Base-by-base conservation (phyloP, 306 rosid species). In the Canavalia gladiata region DNA sequence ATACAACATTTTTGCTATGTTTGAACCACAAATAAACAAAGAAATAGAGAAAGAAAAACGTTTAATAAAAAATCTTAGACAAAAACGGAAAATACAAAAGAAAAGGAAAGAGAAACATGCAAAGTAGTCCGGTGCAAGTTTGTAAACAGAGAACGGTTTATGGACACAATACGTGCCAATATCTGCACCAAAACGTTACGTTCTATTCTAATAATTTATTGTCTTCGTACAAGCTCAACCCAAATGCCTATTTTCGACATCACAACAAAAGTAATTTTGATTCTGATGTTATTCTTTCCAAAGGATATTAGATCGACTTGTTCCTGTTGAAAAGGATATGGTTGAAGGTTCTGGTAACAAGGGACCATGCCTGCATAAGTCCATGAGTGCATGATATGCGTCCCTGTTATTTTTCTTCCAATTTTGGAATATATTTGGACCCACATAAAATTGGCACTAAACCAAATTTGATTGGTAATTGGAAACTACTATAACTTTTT, bases 321-420 rank as follows among this genome's bases (percentile, higher is more conserved):
- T 80, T 81, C 78, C 57, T 35, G 68, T 60, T 47, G 82, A 84
- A 83, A 87, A 87, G 76, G 87, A 76, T 58, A 87, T 74, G 70
- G 80, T 77, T 66, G 76, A 72, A 59, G 84, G 74, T 42, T 79
- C 31, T 57, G 6, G 68, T 72, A 67, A 72, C 55, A 78, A 59
- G 84, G 78, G 86, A 49, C 79, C 88, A 82, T 77, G 39, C 75
- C 68, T 72, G 1, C 35, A 60, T 51, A 70, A 57, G 33, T 69
- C 70, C 66, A 75, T 9, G 30, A 81, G 52, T 43, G 34, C 28
- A 65, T 47, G 37, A 73, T 82, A 42, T 59, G 71, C 79, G 4
- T 79, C 42, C 46, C 31, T 11, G 52, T 50, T 68, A 63, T 68
- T 64, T 82, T 7, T 47, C 79, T 74, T 69, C 72, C 47, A 55